Evolutionary conservation across 2,329 filamentous ascomycete species (phyloP).

Genomic region (Exophiala xenobiotica): DNA sequence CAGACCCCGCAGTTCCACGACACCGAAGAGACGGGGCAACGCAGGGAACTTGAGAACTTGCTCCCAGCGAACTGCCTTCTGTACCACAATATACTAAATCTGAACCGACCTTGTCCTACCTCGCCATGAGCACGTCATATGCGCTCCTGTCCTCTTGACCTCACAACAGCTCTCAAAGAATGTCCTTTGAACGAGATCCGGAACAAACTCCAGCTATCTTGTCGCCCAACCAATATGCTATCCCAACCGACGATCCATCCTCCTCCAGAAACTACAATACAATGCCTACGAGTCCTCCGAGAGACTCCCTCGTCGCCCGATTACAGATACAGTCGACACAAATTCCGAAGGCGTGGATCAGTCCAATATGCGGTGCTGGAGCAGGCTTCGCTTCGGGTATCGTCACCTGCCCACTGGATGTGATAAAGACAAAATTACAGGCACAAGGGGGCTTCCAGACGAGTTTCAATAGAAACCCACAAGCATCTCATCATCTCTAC

Average conservation of each 20-base stretch:
- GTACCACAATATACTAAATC: not conserved
- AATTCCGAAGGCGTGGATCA: slow-evolving; percentile 61
- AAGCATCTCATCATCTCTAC: slow-evolving; percentile 62
- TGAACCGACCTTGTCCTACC: not conserved
- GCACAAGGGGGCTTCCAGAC: slow-evolving; percentile 80
- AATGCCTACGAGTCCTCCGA: slow-evolving; percentile 30
- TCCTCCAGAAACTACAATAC: slow-evolving; percentile 29
- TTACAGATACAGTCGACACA: slow-evolving; percentile 45
- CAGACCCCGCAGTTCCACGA: slow-evolving; percentile 29
- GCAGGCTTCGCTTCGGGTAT: slow-evolving; percentile 92
- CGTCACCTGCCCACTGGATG: slow-evolving; percentile 94
- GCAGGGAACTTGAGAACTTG: slow-evolving; percentile 3
- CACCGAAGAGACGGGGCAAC: slow-evolving; percentile 18
- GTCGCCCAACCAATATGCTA: slow-evolving; percentile 31
- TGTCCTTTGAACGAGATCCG: slow-evolving; percentile 30
- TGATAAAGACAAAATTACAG: slow-evolving; percentile 98
- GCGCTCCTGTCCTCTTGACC: slow-evolving; percentile 3
- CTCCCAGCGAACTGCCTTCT: slow-evolving; percentile 2
- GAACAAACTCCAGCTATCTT: slow-evolving; percentile 26
- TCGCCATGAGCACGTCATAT: slow-evolving; percentile 24
- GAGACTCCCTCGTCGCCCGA: slow-evolving; percentile 35
- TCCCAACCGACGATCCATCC: slow-evolving; percentile 25
- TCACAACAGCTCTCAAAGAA: slow-evolving; percentile 17
- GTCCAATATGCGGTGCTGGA: slow-evolving; percentile 81
- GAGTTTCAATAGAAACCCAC: slow-evolving; percentile 40